Base-by-base conservation (phyloP, 345 rosid genomes). In the Passiflora organensis region DNA sequence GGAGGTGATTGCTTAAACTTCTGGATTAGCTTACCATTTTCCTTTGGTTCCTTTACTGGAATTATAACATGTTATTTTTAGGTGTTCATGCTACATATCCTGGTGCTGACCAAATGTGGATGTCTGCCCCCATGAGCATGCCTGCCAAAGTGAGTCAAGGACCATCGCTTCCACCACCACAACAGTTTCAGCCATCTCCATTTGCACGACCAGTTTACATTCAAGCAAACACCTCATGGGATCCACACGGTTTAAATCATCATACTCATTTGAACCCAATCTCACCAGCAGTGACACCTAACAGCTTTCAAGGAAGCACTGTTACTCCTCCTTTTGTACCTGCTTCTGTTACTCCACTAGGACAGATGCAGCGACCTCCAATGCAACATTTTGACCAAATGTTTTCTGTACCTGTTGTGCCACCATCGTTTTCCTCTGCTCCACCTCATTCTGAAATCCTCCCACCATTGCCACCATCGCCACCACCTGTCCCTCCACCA, bases 401-500 rank as follows among this genome's bases (percentile, higher is more conserved):
- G 68, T 81, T 75, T 62, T 68, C 86, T 23, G 66, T 69, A 72
- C 79, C 80, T 53, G 68, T 71, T 72, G 64, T 58, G 39, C 84
- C 76, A 23, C 85, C 74, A 24, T 73, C 79, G 22, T 63, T 63
- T 43, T 58, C 79, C 49, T 72, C 82, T 38, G 50, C 67, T 51
- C 75, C 78, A 16, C 82, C 77, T 50, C 83, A 68, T 28, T 73
- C 65, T 48, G 71, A 59, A 66, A 32, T 66, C 38, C 65, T 51
- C 43, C 71, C 71, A 13, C 71, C 71, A n/a, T 65, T 80, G 70
- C 91, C 95, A 45, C 82, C 82, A 56, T 75, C 91, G 5, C 81
- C 79, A 39, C 96, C 93, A 50, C 90, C 91, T 65, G 85, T 69
- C 64, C 96, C 98, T 44, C 88, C 95, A 62, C 97, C 94, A 43